Percentiles rank a stretch among this genome's conserved stretches.
Conservation (phyloP, 2,329 filamentous ascomycete genomes). For the Aaosphaeria arxii region DNA sequence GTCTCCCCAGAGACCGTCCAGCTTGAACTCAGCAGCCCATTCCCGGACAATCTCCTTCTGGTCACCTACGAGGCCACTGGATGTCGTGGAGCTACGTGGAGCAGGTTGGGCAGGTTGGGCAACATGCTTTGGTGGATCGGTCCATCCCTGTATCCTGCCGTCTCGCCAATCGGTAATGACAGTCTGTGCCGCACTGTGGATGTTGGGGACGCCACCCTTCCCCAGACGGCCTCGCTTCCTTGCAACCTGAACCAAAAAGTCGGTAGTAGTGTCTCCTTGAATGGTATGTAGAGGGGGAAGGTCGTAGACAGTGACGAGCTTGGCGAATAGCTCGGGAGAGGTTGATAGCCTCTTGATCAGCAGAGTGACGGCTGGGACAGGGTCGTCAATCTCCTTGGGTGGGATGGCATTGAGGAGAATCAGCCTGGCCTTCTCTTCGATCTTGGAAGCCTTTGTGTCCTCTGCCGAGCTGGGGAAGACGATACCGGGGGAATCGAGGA, state of each 20-base stretch:
- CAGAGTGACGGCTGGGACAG: slow-evolving; percentile 79
- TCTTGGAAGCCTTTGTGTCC: slow-evolving; percentile 47
- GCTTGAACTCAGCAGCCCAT: slow-evolving; percentile 92
- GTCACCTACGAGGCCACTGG: slow-evolving; percentile 50
- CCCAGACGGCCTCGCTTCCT: slow-evolving; percentile 87
- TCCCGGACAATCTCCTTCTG: slow-evolving; percentile 83
- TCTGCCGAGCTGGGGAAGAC: slow-evolving; percentile 73
- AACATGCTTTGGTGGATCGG: slow-evolving; percentile 68
- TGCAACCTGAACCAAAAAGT: slow-evolving; percentile 93
- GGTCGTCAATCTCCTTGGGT: slow-evolving; percentile 91
- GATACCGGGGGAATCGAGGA: slow-evolving; percentile 92
- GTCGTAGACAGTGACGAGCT: slow-evolving; percentile 80
- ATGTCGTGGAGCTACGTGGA: slow-evolving; percentile 30
- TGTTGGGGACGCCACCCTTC: slow-evolving; percentile 84
- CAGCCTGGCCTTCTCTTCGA: slow-evolving; percentile 76
- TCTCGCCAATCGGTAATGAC: slow-evolving; percentile 97
- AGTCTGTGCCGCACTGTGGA: slow-evolving; percentile 82
- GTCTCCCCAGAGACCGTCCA: slow-evolving; percentile 88
- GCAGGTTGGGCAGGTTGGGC: slow-evolving; percentile 48
- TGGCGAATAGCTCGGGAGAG: slow-evolving; percentile 70
- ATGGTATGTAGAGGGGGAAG: slow-evolving; percentile 70
- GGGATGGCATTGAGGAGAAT: slow-evolving; percentile 89
- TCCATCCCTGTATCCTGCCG: slow-evolving; percentile 90
- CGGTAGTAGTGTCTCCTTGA: slow-evolving; percentile 74
- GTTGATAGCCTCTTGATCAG: slow-evolving; percentile 77